Evolutionary conservation across 345 rosid species (phyloP).

Genomic region (Trapa bicornis): DNA sequence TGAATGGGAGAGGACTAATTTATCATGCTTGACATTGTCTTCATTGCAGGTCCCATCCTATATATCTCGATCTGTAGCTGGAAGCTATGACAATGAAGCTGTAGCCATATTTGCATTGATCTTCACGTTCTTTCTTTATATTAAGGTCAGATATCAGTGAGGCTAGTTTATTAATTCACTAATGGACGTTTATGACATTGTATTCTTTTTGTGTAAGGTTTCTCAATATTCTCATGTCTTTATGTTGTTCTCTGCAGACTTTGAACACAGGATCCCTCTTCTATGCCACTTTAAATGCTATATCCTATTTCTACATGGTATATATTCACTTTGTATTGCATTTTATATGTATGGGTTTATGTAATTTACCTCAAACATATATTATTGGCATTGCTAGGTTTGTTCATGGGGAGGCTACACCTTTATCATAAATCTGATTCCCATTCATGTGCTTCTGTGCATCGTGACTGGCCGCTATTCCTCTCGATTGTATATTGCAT

Average conservation of each 20-base stretch:
- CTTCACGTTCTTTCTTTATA: constrained; percentile 83
- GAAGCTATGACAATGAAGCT: constrained; percentile 99
- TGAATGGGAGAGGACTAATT: too few relatives aligned
- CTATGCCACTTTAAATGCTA: constrained; percentile 86
- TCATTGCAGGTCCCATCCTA: constrained; percentile 78
- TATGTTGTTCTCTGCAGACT: constrained; percentile 48
- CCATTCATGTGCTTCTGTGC: constrained; percentile 91
- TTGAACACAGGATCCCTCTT: constrained; percentile 94
- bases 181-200: background rate
- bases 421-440: constrained; percentile 92
- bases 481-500: constrained; percentile 77
- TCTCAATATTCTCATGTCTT: constrained; percentile 6
- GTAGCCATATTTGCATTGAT: constrained; percentile 97
- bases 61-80: constrained; percentile 92
- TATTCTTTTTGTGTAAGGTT: background rate
- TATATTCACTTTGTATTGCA: constrained; percentile 6
- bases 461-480: constrained; percentile 92
- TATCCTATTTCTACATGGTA: constrained; percentile 83
- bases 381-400: constrained; percentile 34
- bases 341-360: constrained; percentile 10
- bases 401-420: constrained; percentile 99
- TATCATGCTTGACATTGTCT: background rate
- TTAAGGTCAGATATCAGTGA: constrained; percentile 50
- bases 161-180: background rate
- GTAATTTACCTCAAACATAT: background rate